phyloP scores from a whole-genome alignment of 1,284 basidiomycete genomes.

The Leccinum angustisporum region DNA sequence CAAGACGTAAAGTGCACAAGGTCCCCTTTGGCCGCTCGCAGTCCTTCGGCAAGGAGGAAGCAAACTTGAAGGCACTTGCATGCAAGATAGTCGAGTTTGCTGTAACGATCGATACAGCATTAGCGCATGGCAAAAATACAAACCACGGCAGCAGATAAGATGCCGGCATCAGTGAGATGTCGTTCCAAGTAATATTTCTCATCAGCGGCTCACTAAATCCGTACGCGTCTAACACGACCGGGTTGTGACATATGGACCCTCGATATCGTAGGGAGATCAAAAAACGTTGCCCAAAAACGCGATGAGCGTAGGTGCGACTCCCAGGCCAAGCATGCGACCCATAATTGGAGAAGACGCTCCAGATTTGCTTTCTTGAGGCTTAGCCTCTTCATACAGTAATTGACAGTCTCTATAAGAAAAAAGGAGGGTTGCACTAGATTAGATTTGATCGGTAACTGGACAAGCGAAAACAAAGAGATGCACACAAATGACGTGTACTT shows the following conservation, averaged over 20 bases:
- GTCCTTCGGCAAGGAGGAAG: constrained; percentile 6
- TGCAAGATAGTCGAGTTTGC: not conserved
- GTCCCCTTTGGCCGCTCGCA: not conserved
- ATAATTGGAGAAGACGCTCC: not conserved
- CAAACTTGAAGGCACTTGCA: not conserved
- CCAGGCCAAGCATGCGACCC: not conserved
- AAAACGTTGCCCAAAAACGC: not conserved
- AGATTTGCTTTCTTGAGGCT: not conserved
- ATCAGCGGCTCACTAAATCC: constrained; percentile 1
- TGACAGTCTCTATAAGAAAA: not conserved
- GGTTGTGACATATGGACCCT: constrained; percentile 3
- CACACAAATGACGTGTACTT: not conserved
- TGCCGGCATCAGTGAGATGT: constrained; percentile 11
- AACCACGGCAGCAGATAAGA: constrained; percentile 9
- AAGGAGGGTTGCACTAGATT: constrained; percentile 1
- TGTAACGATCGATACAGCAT: not conserved
- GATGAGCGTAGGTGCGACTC: not conserved
- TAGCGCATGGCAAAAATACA: not conserved
- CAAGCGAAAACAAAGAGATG: not conserved
- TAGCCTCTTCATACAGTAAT: constrained; percentile 4
- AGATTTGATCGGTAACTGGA: constrained; percentile 3
- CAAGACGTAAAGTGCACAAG: constrained; percentile 4
- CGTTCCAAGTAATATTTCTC: constrained; percentile 1
- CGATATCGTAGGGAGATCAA: not conserved
- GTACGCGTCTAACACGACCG: not conserved